Evolutionary conservation across 2,329 filamentous ascomycete genomes (phyloP), one percentile per base, ranked within the genome.

Genomic region (Fusarium sambucinum): DNA sequence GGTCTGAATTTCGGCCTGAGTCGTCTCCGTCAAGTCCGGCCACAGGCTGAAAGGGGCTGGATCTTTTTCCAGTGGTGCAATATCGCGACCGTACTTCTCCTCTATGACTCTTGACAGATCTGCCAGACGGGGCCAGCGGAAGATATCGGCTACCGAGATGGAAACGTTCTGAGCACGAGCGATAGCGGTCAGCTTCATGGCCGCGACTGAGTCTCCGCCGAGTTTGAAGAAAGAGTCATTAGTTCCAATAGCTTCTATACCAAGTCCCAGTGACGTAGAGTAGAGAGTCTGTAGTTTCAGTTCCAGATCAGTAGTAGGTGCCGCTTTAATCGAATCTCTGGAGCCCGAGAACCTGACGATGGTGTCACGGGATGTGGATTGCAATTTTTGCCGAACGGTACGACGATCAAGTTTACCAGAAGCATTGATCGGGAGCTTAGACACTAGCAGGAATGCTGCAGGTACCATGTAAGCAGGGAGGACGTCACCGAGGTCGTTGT

Each of bases 361-460:
- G 6, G 33, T 37, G 17, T 51, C 47, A 12, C 47, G 47, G n/a
- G 47, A 35, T 27, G 14, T 35, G n/a, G 47, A 51, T n/a, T 27
- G 32, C 47, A 51, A n/a, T 14, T 51, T n/a, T n/a, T 51, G 32
- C 13, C 47, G 47, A 10, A 51, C 33, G 12, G 17, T 32, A 35
- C 47, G 47, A 19, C 50, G 50, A 40, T 53, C 50, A 17, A 53
- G 27, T 25, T 53, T 53, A 14, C 50, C 50, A 33, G 50, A 53
- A 19, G 50, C 37, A 12, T 53, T 53, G 9, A 41, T 30, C 7
- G 50, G 50, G 33, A 53, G 50, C 33, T 27, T 51, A 8, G 33
- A 38, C 6, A 35, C 33, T 14, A 51, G 9, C 13, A 51, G 47
- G 25, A 37, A 51, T 38, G 33, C 47, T 25, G 47, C 23, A 42